These are phyloP conservation scores for Posidonia australis DNA, from an alignment of 106 monocot genomes.

Conservation along the genomic window DNA sequence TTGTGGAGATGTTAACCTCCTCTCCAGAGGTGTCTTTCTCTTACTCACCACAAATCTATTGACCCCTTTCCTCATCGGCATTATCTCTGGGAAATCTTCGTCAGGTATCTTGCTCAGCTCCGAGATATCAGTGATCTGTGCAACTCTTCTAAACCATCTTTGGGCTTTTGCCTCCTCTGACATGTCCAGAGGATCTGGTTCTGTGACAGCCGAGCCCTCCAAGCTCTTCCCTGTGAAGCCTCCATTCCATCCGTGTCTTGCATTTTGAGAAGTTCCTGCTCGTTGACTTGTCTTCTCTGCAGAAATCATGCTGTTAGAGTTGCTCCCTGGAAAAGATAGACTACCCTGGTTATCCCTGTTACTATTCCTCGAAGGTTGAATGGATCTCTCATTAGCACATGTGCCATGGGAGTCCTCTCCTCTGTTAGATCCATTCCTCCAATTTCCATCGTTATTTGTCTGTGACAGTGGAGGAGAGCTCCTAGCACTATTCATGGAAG, in stretches of 20 bases:
- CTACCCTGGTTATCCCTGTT: background rate
- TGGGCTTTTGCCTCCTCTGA: conserved; percentile 98
- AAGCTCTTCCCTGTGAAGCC: conserved; percentile 64
- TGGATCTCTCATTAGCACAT: background rate
- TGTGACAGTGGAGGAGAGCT: background rate
- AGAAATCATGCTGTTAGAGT: background rate
- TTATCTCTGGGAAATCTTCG: conserved; percentile 94
- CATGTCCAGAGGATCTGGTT: conserved; percentile 92
- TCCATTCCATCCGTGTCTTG: conserved; percentile 11
- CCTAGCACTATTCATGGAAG: background rate
- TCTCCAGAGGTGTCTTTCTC: conserved; percentile 90
- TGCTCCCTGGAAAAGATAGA: background rate
- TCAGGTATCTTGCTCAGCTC: conserved; percentile 90
- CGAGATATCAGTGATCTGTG: conserved; percentile 94
- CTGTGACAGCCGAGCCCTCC: conserved; percentile 81
- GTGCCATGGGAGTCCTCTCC: background rate
- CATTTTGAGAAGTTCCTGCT: conserved; percentile 1
- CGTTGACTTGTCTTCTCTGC: conserved; percentile 6
- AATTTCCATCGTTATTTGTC: background rate
- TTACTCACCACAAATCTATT: conserved; percentile 95
- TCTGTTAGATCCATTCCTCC: background rate
- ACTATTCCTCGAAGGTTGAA: background rate
- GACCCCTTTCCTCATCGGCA: conserved; percentile 98
- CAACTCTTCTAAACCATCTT: conserved; percentile 90
- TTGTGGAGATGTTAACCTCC: conserved; percentile 74